phyloP scores from a whole-genome alignment of 202 grass and related monocot species.

The Sporobolus alterniflorus region DNA sequence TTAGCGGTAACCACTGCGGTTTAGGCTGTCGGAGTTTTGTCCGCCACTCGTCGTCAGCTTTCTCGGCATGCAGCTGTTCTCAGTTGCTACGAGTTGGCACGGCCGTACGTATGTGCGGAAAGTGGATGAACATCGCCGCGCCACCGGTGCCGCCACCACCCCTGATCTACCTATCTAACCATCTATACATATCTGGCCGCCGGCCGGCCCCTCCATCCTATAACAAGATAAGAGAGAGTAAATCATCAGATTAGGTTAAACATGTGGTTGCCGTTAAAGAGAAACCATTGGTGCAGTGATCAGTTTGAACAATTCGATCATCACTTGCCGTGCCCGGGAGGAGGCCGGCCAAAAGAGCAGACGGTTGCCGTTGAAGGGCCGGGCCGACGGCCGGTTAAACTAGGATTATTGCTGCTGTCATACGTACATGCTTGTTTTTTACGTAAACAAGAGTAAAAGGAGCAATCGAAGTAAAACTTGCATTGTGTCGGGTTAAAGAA shows the following conservation, averaged over 20 bases:
- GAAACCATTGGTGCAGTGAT: not conserved
- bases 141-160: not conserved
- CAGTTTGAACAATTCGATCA: not conserved
- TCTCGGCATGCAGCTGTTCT: not conserved
- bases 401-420: slow-evolving; percentile 1
- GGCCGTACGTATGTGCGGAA: not conserved
- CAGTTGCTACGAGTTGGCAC: slow-evolving; percentile 1
- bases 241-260: slow-evolving; percentile 41
- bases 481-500: not conserved
- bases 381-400: slow-evolving; percentile 44
- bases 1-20: not conserved
- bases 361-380: slow-evolving; percentile 22
- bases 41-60: not conserved
- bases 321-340: not conserved
- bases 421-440: not conserved
- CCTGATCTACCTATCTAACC: not conserved
- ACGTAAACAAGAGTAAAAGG: not conserved
- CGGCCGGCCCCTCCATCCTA: not conserved
- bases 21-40: slow-evolving; percentile 11
- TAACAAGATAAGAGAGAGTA: slow-evolving; percentile 17
- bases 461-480: not conserved
- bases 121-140: not conserved
- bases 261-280: slow-evolving; percentile 20
- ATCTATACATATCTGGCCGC: not conserved
- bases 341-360: not conserved